Conservation (phyloP, 1,284 basidiomycete genomes). For the Ganoderma lingzhi region DNA sequence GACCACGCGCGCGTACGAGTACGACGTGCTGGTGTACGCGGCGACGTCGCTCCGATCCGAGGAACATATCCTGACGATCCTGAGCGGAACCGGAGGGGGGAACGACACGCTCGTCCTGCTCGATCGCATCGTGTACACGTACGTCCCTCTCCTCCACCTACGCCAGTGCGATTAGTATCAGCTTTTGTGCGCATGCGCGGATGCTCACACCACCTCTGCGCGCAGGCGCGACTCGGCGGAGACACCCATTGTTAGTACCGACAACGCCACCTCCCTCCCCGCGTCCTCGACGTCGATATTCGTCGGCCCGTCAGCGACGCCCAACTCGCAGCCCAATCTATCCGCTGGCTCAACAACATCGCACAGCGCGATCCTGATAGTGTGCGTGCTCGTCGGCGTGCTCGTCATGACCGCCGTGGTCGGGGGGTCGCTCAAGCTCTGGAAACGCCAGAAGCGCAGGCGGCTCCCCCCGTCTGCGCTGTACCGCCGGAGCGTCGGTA, state of each 20-base stretch:
- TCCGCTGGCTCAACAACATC: not conserved
- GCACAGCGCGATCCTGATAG: not conserved
- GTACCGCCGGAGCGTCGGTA: constrained; percentile 6
- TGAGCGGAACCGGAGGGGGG: not conserved
- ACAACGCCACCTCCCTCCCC: not conserved
- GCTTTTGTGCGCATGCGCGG: not conserved
- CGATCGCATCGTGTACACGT: constrained; percentile 38
- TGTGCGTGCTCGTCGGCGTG: not conserved
- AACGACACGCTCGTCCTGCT: constrained; percentile 32
- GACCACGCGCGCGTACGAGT: not conserved
- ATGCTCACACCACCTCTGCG: not conserved
- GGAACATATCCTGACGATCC: constrained; percentile 6
- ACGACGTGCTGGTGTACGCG: not conserved
- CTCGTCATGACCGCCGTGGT: not conserved
- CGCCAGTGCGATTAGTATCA: not conserved
- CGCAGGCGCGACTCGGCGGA: not conserved
- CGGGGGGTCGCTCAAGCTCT: not conserved
- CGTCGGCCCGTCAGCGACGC: not conserved
- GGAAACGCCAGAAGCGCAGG: constrained; percentile 3
- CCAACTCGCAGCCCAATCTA: not conserved
- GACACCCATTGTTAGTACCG: not conserved
- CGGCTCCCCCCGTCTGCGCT: constrained; percentile 13
- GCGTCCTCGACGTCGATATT: not conserved
- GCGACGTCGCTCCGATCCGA: not conserved
- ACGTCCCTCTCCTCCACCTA: constrained; percentile 11